These are phyloP conservation scores for Coemansia sp. DNA, from an alignment of 192 early-diverging fungal species.

Conservation along the genomic window DNA sequence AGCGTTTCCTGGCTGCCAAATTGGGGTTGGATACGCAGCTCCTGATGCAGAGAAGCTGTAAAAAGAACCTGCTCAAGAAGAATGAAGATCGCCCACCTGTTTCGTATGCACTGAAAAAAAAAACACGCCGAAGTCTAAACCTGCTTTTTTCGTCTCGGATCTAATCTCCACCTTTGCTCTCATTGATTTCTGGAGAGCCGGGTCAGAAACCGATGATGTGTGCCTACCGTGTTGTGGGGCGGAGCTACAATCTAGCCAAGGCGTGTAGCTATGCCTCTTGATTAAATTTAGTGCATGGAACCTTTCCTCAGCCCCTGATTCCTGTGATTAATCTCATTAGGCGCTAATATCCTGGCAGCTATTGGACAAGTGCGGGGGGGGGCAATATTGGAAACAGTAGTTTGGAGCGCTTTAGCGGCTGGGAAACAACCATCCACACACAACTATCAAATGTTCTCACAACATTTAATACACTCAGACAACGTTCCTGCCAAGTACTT, in stretches of 20 bases:
- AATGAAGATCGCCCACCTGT: neutral
- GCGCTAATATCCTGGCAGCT: neutral
- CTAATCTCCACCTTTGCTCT: neutral
- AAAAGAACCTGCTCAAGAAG: neutral
- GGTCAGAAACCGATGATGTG: no score
- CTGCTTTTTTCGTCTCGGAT: neutral
- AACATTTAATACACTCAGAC: neutral
- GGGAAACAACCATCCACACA: neutral
- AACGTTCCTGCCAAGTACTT: neutral
- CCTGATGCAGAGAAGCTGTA: neutral
- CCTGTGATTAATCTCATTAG: no score
- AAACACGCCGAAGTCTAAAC: neutral
- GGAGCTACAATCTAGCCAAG: no score
- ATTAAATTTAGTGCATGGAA: no score
- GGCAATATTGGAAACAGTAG: neutral
- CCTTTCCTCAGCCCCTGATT: no score
- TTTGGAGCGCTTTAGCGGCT: neutral
- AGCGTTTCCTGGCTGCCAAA: neutral
- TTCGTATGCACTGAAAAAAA: neutral
- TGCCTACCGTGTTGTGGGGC: no score
- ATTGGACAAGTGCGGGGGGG: neutral
- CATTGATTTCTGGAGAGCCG: no score
- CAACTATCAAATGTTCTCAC: neutral
- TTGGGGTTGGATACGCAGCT: neutral
- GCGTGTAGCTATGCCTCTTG: no score